A percentile compares a stretch with the other conserved stretches of the same genome.
phyloP scores from a whole-genome alignment of 2,329 filamentous ascomycete species.

The Apiospora rasikravindrae region DNA sequence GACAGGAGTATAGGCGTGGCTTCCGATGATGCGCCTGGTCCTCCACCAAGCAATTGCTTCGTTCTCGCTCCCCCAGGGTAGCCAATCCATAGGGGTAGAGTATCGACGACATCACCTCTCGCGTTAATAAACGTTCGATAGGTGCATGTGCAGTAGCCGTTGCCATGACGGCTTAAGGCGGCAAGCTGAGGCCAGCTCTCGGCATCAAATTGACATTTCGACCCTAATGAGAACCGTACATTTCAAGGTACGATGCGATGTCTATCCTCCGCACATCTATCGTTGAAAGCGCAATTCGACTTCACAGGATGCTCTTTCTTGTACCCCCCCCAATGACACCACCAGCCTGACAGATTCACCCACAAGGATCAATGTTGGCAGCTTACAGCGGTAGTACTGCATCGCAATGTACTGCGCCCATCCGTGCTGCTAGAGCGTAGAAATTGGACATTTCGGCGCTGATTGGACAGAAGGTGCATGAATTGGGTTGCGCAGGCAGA shows the following conservation, averaged over 20 bases:
- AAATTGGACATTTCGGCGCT: background rate
- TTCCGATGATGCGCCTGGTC: background rate
- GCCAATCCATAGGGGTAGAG: background rate
- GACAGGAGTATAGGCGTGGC: background rate
- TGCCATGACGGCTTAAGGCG: background rate
- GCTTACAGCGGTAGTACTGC: conserved; percentile 7
- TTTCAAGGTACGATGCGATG: background rate
- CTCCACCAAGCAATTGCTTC: background rate
- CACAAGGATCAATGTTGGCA: background rate
- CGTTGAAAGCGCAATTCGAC: background rate
- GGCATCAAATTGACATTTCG: background rate
- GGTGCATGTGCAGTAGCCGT: background rate
- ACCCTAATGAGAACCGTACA: background rate
- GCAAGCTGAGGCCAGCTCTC: background rate
- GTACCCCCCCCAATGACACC: background rate
- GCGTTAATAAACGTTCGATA: background rate
- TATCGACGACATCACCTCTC: background rate
- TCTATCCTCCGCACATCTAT: background rate
- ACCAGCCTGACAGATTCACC: background rate
- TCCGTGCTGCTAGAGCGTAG: conserved; percentile 10
- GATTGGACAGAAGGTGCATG: conserved; percentile 11
- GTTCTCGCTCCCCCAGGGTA: background rate
- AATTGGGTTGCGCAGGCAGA: conserved; percentile 17
- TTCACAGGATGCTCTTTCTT: background rate
- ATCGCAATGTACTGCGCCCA: conserved; percentile 15